phyloP scores from a whole-genome alignment of 2,329 filamentous ascomycete species.

The Scopulariopsis brevicaulis region DNA sequence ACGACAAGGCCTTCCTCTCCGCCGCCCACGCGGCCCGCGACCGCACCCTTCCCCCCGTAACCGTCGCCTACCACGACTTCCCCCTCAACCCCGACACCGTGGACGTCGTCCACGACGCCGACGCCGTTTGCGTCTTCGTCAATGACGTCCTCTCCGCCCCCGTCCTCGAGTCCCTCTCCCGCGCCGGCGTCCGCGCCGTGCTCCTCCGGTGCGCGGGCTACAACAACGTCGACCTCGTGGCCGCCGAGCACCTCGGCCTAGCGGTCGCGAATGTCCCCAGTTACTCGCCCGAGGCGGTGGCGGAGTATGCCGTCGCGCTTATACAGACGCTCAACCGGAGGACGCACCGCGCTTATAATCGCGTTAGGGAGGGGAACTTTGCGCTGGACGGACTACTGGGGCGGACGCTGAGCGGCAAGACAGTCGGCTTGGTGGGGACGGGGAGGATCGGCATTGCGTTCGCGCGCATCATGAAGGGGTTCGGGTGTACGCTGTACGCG shows the following conservation, averaged over 20 bases:
- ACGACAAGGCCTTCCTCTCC: conserved; percentile 45
- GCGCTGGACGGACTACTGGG: conserved; percentile 53
- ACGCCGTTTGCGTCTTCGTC: conserved; percentile 57
- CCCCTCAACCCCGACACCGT: conserved; percentile 44
- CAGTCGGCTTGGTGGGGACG: conserved; percentile 53
- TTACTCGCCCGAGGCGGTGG: conserved; percentile 59
- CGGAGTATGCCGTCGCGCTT: conserved; percentile 57
- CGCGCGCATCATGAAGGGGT: conserved; percentile 51
- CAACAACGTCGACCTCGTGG: conserved; percentile 53
- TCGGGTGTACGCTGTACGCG: conserved; percentile 51
- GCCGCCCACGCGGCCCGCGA: conserved; percentile 23
- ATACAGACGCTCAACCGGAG: conserved; percentile 57
- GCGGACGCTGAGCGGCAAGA: conserved; percentile 49
- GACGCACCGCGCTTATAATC: conserved; percentile 56
- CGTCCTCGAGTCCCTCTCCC: conserved; percentile 38
- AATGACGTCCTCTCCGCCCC: conserved; percentile 45
- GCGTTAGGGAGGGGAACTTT: conserved; percentile 59
- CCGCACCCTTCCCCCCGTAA: conserved; percentile 22
- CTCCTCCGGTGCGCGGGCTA: conserved; percentile 57
- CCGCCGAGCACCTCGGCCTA: conserved; percentile 41
- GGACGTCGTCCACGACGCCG: conserved; percentile 34
- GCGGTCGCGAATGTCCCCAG: conserved; percentile 56
- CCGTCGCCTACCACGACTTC: conserved; percentile 47
- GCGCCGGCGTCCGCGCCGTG: conserved; percentile 41
- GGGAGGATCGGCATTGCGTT: conserved; percentile 54